Conservation (phyloP, 2,329 filamentous ascomycete genomes). For the Cordyceps pruinosa region DNA sequence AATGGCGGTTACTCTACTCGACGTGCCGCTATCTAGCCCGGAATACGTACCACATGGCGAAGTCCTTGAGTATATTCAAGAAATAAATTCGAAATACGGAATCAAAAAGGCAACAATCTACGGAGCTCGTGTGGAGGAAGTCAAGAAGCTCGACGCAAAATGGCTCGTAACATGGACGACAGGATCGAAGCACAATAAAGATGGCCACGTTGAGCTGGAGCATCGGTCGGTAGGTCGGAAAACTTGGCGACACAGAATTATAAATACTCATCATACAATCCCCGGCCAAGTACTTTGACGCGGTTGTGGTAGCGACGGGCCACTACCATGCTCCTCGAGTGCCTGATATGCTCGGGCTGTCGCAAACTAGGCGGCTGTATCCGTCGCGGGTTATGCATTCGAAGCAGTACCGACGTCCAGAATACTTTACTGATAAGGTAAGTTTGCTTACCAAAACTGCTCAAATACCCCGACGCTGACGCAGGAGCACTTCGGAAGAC, state of each 20-base stretch:
- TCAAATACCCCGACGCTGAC: constrained; percentile 27
- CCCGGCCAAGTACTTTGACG: constrained; percentile 46
- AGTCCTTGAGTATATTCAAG: neutral
- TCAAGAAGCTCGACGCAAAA: neutral
- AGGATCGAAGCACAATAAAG: neutral
- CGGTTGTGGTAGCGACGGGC: constrained; percentile 58
- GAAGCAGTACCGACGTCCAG: neutral
- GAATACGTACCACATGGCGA: neutral
- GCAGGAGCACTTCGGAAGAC: constrained; percentile 47
- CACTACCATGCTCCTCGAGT: constrained; percentile 60
- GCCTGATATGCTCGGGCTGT: constrained; percentile 52
- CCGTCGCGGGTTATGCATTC: neutral
- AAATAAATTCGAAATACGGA: neutral
- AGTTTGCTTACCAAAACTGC: neutral
- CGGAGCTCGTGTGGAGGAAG: neutral
- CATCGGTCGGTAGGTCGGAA: neutral
- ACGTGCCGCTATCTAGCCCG: neutral
- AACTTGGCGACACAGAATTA: neutral
- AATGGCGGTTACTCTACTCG: neutral
- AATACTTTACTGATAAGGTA: neutral
- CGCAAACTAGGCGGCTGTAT: constrained; percentile 48
- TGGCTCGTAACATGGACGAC: neutral
- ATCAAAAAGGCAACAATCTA: neutral
- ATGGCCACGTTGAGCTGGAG: neutral
- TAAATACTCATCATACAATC: neutral